phyloP scores from a whole-genome alignment of 768 basidiomycete genomes.

The Boletus rex-veris region DNA sequence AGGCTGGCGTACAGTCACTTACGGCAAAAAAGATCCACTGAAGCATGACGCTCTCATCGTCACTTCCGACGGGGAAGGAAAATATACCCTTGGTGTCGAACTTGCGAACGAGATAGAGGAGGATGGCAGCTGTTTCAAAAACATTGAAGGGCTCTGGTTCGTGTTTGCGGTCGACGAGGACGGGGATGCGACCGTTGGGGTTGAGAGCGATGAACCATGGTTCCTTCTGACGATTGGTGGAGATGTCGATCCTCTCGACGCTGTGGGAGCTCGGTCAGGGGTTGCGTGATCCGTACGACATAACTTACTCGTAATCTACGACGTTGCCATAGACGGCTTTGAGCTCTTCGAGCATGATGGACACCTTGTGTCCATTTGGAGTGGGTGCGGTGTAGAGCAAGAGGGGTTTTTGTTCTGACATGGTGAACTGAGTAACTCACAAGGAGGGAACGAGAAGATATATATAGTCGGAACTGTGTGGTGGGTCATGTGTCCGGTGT shows the following conservation, averaged over 20 bases:
- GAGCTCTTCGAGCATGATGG: constrained; percentile 63
- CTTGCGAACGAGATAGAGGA: constrained; percentile 77
- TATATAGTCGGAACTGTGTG: constrained; percentile 10
- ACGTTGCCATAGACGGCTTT: constrained; percentile 45
- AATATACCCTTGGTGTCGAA: constrained; percentile 78
- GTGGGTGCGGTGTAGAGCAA: constrained; percentile 42
- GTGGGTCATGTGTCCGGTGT: constrained; percentile 10
- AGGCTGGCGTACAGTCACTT: constrained; percentile 10
- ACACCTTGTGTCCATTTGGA: constrained; percentile 53
- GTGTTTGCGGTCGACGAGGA: constrained; percentile 57
- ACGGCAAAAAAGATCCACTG: constrained; percentile 90
- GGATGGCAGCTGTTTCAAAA: constrained; percentile 78
- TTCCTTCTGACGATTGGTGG: constrained; percentile 73
- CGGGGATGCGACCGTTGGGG: constrained; percentile 72
- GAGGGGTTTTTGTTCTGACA: constrained; percentile 21
- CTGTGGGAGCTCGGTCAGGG: constrained; percentile 29
- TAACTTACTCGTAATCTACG: constrained; percentile 49
- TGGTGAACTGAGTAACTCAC: constrained; percentile 1
- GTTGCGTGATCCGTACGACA: neutral
- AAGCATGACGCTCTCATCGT: constrained; percentile 66
- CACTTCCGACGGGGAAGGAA: constrained; percentile 55
- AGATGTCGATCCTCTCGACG: constrained; percentile 51
- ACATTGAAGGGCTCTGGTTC: constrained; percentile 53
- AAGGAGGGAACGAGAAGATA: neutral
- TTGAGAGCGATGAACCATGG: constrained; percentile 75